Conservation (phyloP, 805 yeast genomes). For the Komagataella ulmi region DNA sequence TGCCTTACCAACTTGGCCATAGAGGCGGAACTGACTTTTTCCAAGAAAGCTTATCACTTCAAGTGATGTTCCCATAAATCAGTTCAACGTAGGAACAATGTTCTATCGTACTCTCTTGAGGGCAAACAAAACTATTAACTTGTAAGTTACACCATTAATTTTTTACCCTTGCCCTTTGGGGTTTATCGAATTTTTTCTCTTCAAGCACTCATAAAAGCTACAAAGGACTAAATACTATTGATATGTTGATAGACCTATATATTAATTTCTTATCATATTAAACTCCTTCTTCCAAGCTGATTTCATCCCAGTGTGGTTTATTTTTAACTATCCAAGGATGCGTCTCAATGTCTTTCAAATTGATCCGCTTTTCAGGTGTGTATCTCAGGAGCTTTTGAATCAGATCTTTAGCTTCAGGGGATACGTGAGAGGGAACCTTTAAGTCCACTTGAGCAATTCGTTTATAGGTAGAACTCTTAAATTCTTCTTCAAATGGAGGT, state of each 20-base stretch:
- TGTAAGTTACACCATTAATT: background rate
- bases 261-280: too few species aligned
- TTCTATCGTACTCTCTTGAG: too few species aligned
- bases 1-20: slow-evolving; percentile 1
- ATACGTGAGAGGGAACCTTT: slow-evolving; percentile 55
- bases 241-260: too few species aligned
- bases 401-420: slow-evolving; percentile 66
- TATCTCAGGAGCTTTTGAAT: slow-evolving; percentile 50
- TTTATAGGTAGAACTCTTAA: slow-evolving; percentile 65
- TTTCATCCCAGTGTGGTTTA: slow-evolving; percentile 38
- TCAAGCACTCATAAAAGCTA: background rate
- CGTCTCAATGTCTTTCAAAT: slow-evolving; percentile 41
- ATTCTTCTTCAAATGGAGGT: slow-evolving; percentile 86
- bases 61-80: slow-evolving; percentile 2
- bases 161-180: background rate
- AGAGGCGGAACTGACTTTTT: background rate
- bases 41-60: too few species aligned
- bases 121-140: too few species aligned
- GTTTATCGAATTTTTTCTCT: background rate
- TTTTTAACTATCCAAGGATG: slow-evolving; percentile 83
- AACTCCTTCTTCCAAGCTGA: background rate
- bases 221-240: background rate
- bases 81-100: background rate
- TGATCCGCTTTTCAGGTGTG: slow-evolving; percentile 54
- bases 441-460: slow-evolving; percentile 71